A percentile compares a stretch with the other conserved stretches of the same genome.
phyloP scores from a whole-genome alignment of 805 yeast genomes.

The Saturnispora serradocipensis region DNA sequence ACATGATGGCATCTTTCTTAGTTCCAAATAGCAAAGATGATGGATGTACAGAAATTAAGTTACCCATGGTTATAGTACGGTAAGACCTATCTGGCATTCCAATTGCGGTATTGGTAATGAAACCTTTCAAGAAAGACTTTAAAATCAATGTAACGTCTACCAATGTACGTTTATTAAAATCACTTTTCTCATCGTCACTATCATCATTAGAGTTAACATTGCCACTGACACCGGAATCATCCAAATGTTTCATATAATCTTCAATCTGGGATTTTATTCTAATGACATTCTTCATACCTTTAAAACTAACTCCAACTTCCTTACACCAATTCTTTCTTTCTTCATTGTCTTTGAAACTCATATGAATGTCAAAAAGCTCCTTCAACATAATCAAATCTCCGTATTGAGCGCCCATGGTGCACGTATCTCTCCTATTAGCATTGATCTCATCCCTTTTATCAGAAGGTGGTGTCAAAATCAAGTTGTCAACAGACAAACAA shows the following conservation, averaged over 20 bases:
- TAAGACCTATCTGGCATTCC: slow-evolving; percentile 93
- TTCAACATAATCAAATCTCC: slow-evolving; percentile 83
- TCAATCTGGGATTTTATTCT: slow-evolving; percentile 68
- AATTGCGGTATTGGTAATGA: slow-evolving; percentile 79
- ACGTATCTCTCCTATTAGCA: slow-evolving; percentile 57
- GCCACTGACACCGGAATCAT: slow-evolving; percentile 26
- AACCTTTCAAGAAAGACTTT: slow-evolving; percentile 78
- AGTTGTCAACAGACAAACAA: slow-evolving; percentile 86
- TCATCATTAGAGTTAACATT: slow-evolving; percentile 17
- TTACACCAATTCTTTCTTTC: slow-evolving; percentile 80
- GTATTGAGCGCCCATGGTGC: slow-evolving; percentile 58
- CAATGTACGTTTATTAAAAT: slow-evolving; percentile 18
- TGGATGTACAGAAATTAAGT: slow-evolving; percentile 81
- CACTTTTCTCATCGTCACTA: slow-evolving; percentile 26
- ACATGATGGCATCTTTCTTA: slow-evolving; percentile 80
- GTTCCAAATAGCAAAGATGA: slow-evolving; percentile 80
- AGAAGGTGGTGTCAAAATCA: slow-evolving; percentile 68
- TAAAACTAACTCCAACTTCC: slow-evolving; percentile 61
- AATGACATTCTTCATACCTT: slow-evolving; percentile 71
- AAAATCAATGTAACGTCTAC: slow-evolving; percentile 51
- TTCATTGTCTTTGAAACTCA: slow-evolving; percentile 32
- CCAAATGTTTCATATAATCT: slow-evolving; percentile 51
- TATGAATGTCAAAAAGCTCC: slow-evolving; percentile 58
- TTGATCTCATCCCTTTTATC: slow-evolving; percentile 80
- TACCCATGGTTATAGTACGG: slow-evolving; percentile 78